Conservation (phyloP, 2,329 filamentous ascomycete species). For the Claviceps spartinae region DNA sequence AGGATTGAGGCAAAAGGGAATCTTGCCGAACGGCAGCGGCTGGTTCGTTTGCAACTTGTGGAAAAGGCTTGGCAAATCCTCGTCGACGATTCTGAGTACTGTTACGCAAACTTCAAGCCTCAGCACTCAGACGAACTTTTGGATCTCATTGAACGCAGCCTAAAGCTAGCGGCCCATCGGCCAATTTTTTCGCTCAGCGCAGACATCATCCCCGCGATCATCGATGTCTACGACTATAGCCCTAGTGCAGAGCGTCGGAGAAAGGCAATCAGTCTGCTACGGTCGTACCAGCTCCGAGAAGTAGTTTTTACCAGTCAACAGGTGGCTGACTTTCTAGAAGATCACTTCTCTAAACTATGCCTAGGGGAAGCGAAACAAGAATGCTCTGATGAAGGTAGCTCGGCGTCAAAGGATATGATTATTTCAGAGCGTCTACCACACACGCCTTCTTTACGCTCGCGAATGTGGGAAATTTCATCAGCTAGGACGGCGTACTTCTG, state of each 20-base stretch:
- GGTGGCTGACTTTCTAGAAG: slow-evolving; percentile 3
- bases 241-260: background rate
- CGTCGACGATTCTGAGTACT: background rate
- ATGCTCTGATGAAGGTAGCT: background rate
- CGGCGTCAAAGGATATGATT: background rate
- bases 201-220: slow-evolving; percentile 2
- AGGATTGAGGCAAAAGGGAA: background rate
- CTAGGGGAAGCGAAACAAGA: background rate
- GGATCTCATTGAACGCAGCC: slow-evolving; percentile 2
- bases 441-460: background rate
- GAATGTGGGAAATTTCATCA: slow-evolving; percentile 2
- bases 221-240: slow-evolving; percentile 2
- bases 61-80: slow-evolving; percentile 1
- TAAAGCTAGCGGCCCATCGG: background rate
- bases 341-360: slow-evolving; percentile 1
- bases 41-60: background rate
- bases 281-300: slow-evolving; percentile 2
- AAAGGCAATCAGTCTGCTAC: background rate
- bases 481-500: background rate
- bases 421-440: background rate
- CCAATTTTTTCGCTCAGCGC: slow-evolving; percentile 2
- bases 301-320: slow-evolving; percentile 3
- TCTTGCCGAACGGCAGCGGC: background rate
- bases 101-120: background rate
- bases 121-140: slow-evolving; percentile 1